Base-by-base conservation (phyloP, 2,329 filamentous ascomycete species). In the Aureobasidium sp. region DNA sequence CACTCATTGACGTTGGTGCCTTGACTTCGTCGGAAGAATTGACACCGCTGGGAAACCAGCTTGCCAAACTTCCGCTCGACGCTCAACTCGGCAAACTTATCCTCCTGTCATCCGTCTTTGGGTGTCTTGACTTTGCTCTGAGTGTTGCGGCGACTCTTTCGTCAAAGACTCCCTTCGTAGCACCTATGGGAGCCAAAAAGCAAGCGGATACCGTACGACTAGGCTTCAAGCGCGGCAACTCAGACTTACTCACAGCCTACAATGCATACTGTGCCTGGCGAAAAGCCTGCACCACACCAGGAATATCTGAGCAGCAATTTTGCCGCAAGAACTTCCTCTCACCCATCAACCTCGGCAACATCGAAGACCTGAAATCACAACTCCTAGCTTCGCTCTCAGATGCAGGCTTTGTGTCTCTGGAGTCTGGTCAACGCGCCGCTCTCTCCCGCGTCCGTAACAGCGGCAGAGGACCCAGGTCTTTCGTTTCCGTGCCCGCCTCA, bases 31-130 rank as follows among this genome's bases (percentile, higher is more conserved):
- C 79, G 2, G 94, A 99, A 74, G 89, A 93, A 57, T 78, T 99
- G 45, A 99, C 94, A 0, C 85, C 91, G 1, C 80, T 99, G 17
- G 94, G 94, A 5, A 80, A 85, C 47, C 92, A 97, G 71, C 81
- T 99, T 33, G 92, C 94, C 1, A 89, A 91, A 64, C 75, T 99
- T 8, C 94, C 94, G 1, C 78, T 99, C 1, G 94, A 99, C 71
- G 93, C 97, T 12, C 96, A 96, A 73, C 81, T 99, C 1, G 93
- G 93, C 19, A 99, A 99, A 73, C 82, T 99, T 40, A 90, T 97
- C 49, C 81, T 99, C 5, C 82, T 96, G 39, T 91, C 91, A 0
- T 85, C 86, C 5, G 85, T 95, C 42, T 97, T 97, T 77, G 88
- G 88, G 69, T 97, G 93, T 69, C 81, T 97, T 3, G 94, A 99